A percentile compares a stretch with the other conserved stretches of the same genome.
Conservation (phyloP, 257 asterid genomes). For the Nicotiana knightiana region DNA sequence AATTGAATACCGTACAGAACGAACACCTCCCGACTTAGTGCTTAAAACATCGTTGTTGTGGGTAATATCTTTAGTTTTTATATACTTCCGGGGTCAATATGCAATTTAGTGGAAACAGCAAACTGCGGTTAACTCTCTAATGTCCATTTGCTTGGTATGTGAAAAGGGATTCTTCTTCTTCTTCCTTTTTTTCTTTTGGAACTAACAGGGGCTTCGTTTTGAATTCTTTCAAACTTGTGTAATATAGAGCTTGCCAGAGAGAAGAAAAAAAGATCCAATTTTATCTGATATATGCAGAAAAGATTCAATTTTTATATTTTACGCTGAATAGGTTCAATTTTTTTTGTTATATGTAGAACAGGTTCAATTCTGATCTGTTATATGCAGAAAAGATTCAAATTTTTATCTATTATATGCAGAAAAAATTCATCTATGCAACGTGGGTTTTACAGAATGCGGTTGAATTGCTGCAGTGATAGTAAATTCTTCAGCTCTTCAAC, state of each 20-base stretch:
- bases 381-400: no score
- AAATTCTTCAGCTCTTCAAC: conserved; percentile 31
- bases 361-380: no score
- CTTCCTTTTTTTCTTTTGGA: no score
- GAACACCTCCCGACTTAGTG: no score
- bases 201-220: neutral
- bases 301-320: no score
- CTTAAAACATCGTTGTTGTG: no score
- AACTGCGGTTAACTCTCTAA: neutral
- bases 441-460: conserved; percentile 32
- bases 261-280: neutral
- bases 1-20: no score
- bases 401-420: neutral
- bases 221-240: neutral
- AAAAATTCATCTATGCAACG: neutral
- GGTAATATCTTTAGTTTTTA: neutral
- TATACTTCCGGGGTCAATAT: neutral
- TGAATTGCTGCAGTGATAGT: conserved; percentile 29
- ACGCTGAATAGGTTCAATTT: no score
- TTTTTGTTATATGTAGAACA: no score
- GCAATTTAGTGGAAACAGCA: neutral
- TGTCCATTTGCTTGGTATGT: neutral
- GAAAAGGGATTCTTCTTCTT: neutral
- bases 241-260: neutral
- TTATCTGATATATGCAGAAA: neutral